Base-by-base conservation (phyloP, 768 basidiomycete species). In the Astraeus odoratus region DNA sequence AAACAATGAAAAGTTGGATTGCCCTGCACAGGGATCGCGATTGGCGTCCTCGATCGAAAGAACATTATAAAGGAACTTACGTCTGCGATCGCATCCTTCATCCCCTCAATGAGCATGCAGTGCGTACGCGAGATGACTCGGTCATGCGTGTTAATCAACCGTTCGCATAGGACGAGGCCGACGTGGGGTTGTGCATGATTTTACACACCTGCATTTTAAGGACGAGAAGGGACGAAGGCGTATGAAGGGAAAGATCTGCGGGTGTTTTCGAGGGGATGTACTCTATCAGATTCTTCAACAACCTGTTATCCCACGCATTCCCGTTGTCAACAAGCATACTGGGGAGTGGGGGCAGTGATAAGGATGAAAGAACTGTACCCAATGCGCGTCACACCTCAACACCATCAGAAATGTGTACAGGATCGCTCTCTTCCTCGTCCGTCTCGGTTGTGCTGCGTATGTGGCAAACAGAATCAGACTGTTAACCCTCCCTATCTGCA, bases 111-210 rank as follows among this genome's bases (percentile, higher is more conserved):
- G 19, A 98, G 72, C 86, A 97, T 92, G 35, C 73, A 73, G 63
- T 94, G 97, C 82, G 96, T 85, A 1, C 90, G 93, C 5, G 92
- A 85, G 8, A 94, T 75, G 27, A 93, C 80, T 54, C 97, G 90
- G 12, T 91, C 84, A 0, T 96, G 95, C 83, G 98, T 94, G 61
- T 98, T 99, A 52, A 96, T 74, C 41, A 98, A 71, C 0, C 95
- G 75, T 61, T 96, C 91, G 51, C 83, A 86, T 51, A 99, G 70
- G 8, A 97, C 73, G 15, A 96, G 73, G 2, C 90, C 95, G 37
- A 95, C 78, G 49, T 86, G 78, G 13, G 70, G 68, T 30, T 67
- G 63, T 27, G 55, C 25, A 13, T 44, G 39, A 10, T 46, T 8
- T 1, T 31, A n/a, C n/a, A 29, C 3, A 58, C 37, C 33, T 25